A percentile compares a stretch with the other conserved stretches of the same genome.
phyloP scores from a whole-genome alignment of 225 moss, liverwort and hornwort genomes.

The Pleurozium schreberi region DNA sequence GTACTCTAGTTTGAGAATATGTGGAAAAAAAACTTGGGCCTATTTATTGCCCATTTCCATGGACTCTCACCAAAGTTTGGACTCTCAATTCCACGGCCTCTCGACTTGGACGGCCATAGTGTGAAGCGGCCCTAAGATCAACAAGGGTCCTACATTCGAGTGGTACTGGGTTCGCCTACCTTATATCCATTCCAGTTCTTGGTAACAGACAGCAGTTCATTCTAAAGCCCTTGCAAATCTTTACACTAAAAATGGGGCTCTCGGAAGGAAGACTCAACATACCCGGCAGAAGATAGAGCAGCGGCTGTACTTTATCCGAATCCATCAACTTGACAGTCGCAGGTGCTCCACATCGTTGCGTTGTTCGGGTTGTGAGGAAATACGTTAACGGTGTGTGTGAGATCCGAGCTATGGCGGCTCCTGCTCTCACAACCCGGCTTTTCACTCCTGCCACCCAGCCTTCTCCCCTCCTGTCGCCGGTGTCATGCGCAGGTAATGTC shows the following conservation, averaged over 20 bases:
- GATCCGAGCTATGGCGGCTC: conserved; percentile 22
- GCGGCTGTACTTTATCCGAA: background rate
- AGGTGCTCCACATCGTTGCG: background rate
- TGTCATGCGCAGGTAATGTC: conserved; percentile 3
- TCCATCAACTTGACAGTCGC: background rate
- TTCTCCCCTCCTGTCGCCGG: background rate
- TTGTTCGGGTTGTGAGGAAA: background rate
- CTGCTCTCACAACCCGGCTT: background rate
- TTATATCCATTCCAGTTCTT: background rate
- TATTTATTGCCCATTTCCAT: too few species aligned
- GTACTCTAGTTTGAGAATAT: too few species aligned
- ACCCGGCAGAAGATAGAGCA: background rate
- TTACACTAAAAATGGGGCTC: background rate
- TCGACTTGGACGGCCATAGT: too few species aligned
- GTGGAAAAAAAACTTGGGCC: too few species aligned
- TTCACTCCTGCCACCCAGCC: background rate
- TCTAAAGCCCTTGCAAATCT: background rate
- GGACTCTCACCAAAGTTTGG: too few species aligned
- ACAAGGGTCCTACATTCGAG: too few species aligned
- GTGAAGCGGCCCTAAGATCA: too few species aligned
- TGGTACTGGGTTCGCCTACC: too few species aligned
- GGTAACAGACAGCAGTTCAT: background rate
- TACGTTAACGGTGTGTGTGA: background rate
- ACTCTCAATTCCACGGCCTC: too few species aligned
- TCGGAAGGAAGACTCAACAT: too few species aligned